Evolutionary conservation across 2,329 filamentous ascomycete genomes (phyloP), one percentile per base, ranked within the genome.

Genomic region (Phaeosphaeria sp.): DNA sequence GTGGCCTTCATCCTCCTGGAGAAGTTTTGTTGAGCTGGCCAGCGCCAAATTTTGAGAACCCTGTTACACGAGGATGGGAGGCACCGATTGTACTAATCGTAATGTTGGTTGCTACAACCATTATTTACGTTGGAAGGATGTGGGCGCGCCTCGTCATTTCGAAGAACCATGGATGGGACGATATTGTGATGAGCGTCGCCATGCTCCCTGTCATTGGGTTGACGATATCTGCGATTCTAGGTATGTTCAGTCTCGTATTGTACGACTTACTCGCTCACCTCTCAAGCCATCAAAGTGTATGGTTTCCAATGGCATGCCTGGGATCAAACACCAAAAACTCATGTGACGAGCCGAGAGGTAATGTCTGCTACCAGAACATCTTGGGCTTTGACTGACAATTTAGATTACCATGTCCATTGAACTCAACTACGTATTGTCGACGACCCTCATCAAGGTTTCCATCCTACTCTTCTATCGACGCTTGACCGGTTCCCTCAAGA

Each of bases 121-220:
- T 80, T 1, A 67, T 82, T 1, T 79, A 81, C 51, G 54, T 62
- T 15, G 72, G 82, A 30, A 78, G 83, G 20, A 70, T 84, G 46
- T 84, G 79, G 69, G 81, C 81, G 17, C 76, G 83, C 17, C 25
- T 82, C 1, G 64, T 68, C 13, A 75, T 84, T 23, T 79, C 79
- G 11, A 79, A 74, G 60, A 83, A 79, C 20, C 72, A 78, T 25
- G 83, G 82, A 15, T 21, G 80, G 6, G 82, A 84, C 57, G 82
- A 84, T 63, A 58, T 77, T 18, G 64, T 84, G 11, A 80, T 84
- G 49, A 63, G 80, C 36, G 44, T 79, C 36, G 78, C 79, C 10
- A 74, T 83, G 64, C 59, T 82, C 64, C 71, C 72, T 1, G 58
- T 75, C 1, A 54, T 72, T n/a, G 75, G 72, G n/a, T 59, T 74